Conservation (phyloP, 768 basidiomycete species). For the Cyclocybe aegerita region DNA sequence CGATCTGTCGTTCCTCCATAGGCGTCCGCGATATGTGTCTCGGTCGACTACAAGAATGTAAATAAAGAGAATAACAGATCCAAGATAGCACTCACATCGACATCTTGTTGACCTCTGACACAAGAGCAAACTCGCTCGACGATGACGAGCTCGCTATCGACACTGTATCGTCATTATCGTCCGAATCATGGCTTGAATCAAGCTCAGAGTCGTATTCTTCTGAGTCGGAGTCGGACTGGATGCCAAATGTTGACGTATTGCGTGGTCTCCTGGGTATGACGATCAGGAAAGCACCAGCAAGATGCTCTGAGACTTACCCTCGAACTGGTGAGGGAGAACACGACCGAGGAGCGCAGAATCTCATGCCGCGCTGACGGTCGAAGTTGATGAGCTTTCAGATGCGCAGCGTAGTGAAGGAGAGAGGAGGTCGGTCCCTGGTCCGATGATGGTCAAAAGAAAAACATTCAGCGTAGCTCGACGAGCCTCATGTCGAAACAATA, state of each 20-base stretch:
- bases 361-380: conserved; percentile 34
- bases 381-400: background rate
- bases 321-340: conserved; percentile 48
- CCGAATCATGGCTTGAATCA: conserved; percentile 35
- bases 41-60: conserved; percentile 18
- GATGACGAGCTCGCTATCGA: conserved; percentile 19
- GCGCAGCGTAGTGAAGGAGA: background rate
- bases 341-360: conserved; percentile 54
- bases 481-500: no score
- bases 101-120: conserved; percentile 18
- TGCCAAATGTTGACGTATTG: conserved; percentile 54
- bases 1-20: conserved; percentile 40
- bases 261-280: conserved; percentile 22
- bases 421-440: no score
- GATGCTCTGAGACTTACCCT: conserved; percentile 25
- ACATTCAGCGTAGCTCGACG: no score
- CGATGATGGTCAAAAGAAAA: no score
- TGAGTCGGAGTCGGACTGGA: conserved; percentile 49
- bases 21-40: conserved; percentile 29
- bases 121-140: conserved; percentile 13
- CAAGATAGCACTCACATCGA: conserved; percentile 13
- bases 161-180: conserved; percentile 26
- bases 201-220: conserved; percentile 29
- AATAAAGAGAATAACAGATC: background rate
- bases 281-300: conserved; percentile 1